Evolutionary conservation across 768 basidiomycete species (phyloP), one percentile per base, ranked within the genome.

Genomic region (Boletus reticulatus): DNA sequence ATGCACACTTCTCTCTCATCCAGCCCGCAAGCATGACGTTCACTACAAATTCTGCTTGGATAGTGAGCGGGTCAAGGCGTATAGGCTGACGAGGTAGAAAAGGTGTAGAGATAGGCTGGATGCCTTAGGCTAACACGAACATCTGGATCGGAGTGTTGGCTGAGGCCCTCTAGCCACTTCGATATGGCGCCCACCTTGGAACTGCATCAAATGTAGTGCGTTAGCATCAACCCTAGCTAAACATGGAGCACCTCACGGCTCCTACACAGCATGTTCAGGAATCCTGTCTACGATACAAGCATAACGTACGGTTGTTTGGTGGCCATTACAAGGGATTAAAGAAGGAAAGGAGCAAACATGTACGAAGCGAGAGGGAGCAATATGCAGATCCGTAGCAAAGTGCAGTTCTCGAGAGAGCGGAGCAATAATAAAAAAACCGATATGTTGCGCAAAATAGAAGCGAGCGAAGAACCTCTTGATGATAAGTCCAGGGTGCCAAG

Each of bases 281-380:
- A 47, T 46, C 47, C 20, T 53, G 52, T 63, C 61, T 70, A 70
- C 61, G 66, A 61, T 70, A 72, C 68, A 70, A 63, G 60, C 67
- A 59, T 56, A 52, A 59, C 60, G 56, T 61, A 52, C 34, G 57
- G 45, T 43, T 49, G 44, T 59, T 56, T 57, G 56, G 53, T 52
- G 56, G 50, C 42, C 65, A 58, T 60, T 71, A 70, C 67, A 70
- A 49, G 41, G 37, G 42, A 54, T 36, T 45, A 41, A 47, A 45
- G 52, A 34, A 31, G 49, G 41, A 48, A 43, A 50, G 50, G 43
- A 42, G 51, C 48, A 59, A 51, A 57, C 56, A 57, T 58, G 55
- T 55, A 53, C 43, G 58, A 43, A 63, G 56, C 45, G 62, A 67
- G 59, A 37, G 59, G 49, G 46, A 50, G 56, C 46, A 52, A 48